Base-by-base conservation (phyloP, 192 early-diverging fungal species). In the Coemansia sp. region DNA sequence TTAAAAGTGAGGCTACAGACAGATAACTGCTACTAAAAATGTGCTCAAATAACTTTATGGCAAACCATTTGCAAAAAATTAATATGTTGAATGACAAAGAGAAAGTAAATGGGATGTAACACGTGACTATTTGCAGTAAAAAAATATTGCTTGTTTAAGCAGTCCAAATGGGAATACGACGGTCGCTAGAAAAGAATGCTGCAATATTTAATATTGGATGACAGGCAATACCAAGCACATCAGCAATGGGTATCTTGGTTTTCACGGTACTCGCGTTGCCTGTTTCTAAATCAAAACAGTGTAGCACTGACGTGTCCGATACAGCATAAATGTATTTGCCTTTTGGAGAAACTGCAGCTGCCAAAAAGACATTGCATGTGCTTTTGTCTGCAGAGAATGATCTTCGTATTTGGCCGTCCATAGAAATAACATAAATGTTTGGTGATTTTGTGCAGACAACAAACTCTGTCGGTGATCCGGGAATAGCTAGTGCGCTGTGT, bases 121-220 rank as follows among this genome's bases (percentile, higher is more conserved):
- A 46, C 39, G 17, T 46, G 39, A 46, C 39, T 36, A 11, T 6
- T 36, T 6, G 33, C 6, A 36, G 10, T 5, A 6, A 36, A 36
- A 36, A 4, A 10, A 36, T 36, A 36, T 36, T 36, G 6, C 33
- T 36, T 36, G 39, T 4, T 14, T 58, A 66, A n/a, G 64, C 62
- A 9, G 63, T 64, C 72, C 72, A 81, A 17, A 80, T 64, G 4
- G 78, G 73, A 14, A 81, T 58, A 1, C 60, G 63, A 9, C 78
- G 65, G 52, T 75, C 78, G 22, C 63, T 67, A 2, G 68, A 68
- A 36, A 75, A 71, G 57, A 81, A 81, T 0, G 80, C 80, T 6
- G 66, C 59, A 23, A 95, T 85, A 70, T 95, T 98, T 10, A 93
- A 81, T 29, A 85, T 87, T 19, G 96, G 96, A 82, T 98, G 96